Evolutionary conservation across 495 filamentous ascomycete genomes (phyloP).

Genomic region (Penicillium turbatum): DNA sequence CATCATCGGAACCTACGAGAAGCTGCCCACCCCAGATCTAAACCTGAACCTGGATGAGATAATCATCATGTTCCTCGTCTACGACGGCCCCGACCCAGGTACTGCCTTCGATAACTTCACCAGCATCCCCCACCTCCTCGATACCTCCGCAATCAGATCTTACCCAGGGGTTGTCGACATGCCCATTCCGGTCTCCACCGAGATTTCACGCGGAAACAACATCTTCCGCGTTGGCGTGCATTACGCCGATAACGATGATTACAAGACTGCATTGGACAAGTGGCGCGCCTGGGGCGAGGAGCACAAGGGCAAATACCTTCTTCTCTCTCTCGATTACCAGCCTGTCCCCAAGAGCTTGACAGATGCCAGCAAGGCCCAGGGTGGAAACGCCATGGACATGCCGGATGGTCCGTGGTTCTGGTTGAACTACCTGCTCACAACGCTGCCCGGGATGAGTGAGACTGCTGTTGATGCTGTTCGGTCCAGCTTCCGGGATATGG

Average conservation of each 20-base stretch:
- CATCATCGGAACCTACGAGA: slow-evolving; percentile 33
- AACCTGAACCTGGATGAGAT: slow-evolving; percentile 28
- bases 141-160: slow-evolving; percentile 24
- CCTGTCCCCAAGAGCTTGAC: slow-evolving; percentile 32
- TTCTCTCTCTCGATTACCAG: slow-evolving; percentile 32
- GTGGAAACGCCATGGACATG: slow-evolving; percentile 38
- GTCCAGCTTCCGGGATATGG: slow-evolving; percentile 30
- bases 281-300: slow-evolving; percentile 29
- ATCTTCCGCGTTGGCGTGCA: slow-evolving; percentile 36
- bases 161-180: slow-evolving; percentile 32
- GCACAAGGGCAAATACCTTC: slow-evolving; percentile 28
- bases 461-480: slow-evolving; percentile 28
- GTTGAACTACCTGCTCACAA: slow-evolving; percentile 30
- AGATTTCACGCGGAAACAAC: slow-evolving; percentile 28
- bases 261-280: slow-evolving; percentile 17
- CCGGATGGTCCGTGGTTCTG: slow-evolving; percentile 36
- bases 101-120: slow-evolving; percentile 30
- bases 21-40: slow-evolving; percentile 21
- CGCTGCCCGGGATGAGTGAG: slow-evolving; percentile 20
- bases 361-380: slow-evolving; percentile 32
- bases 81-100: slow-evolving; percentile 31
- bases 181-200: slow-evolving; percentile 26
- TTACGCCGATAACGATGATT: slow-evolving; percentile 22
- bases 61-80: slow-evolving; percentile 37
- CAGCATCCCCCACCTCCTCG: slow-evolving; percentile 21